phyloP scores from a whole-genome alignment of 805 yeast species.

The Wickerhamiella dianesei region DNA sequence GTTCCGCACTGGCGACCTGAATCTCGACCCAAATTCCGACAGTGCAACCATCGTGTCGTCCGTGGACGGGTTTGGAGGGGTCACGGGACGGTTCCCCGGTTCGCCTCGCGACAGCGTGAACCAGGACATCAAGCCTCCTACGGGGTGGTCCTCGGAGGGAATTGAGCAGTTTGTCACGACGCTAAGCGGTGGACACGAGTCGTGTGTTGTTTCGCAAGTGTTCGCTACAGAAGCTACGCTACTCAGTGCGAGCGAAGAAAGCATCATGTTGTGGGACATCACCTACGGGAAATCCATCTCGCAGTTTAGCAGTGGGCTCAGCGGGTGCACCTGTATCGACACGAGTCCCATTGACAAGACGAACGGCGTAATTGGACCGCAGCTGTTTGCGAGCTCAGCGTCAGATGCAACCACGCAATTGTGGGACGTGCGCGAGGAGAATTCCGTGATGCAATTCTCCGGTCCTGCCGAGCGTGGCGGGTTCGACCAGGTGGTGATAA shows the following conservation, averaged over 20 bases:
- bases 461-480: neutral
- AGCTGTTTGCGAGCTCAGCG: conserved; percentile 8
- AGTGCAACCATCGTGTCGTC: neutral
- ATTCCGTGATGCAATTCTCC: conserved; percentile 1
- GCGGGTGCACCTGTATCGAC: conserved; percentile 87
- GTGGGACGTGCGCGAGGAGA: conserved; percentile 11
- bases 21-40: neutral
- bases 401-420: conserved; percentile 10
- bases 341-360: conserved; percentile 32
- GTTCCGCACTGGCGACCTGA: too few relatives aligned
- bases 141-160: neutral
- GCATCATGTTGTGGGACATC: conserved; percentile 63
- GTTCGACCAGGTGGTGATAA: conserved; percentile 1
- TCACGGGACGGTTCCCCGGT: neutral
- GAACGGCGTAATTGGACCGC: neutral
- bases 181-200: conserved; percentile 9
- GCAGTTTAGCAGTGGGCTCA: conserved; percentile 87
- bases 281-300: conserved; percentile 80
- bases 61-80: neutral
- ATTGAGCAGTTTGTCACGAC: conserved; percentile 1
- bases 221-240: conserved; percentile 8
- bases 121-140: conserved; percentile 1
- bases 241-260: conserved; percentile 10
- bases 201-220: conserved; percentile 9
- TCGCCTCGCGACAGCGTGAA: neutral